Evolutionary conservation across 2,329 filamentous ascomycete species (phyloP).

Genomic region (Pezicula neosporulosa): DNA sequence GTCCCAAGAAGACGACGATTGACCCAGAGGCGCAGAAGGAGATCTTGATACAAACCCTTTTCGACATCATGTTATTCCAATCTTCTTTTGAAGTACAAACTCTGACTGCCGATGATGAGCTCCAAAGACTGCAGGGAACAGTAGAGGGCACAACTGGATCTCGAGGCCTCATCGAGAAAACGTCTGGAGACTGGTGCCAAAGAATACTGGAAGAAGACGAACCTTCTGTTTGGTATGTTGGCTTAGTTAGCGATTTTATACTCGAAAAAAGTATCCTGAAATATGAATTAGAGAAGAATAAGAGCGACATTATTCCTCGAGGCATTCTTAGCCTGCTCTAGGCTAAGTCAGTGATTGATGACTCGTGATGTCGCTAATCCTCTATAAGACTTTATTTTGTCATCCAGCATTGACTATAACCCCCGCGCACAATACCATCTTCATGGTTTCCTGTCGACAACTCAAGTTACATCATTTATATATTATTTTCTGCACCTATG

Average conservation of each 20-base stretch:
- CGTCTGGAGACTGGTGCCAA: constrained; percentile 58
- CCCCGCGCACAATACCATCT: too few species aligned
- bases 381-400: too few species aligned
- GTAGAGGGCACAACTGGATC: constrained; percentile 41
- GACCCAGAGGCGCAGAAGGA: constrained; percentile 31
- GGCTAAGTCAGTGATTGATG: too few species aligned
- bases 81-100: constrained; percentile 37
- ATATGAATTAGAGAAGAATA: too few species aligned
- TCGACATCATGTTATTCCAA: constrained; percentile 52
- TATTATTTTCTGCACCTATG: too few species aligned
- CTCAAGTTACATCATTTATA: too few species aligned
- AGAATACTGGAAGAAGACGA: constrained; percentile 82
- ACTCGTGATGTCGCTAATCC: too few species aligned
- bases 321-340: too few species aligned
- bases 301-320: too few species aligned
- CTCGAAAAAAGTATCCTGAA: too few species aligned
- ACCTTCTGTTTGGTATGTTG: constrained; percentile 76
- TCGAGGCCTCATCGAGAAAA: constrained; percentile 45
- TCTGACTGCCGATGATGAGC: constrained; percentile 30
- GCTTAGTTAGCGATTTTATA: constrained; percentile 25
- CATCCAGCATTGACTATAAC: too few species aligned
- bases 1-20: constrained; percentile 6
- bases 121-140: constrained; percentile 42
- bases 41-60: constrained; percentile 56
- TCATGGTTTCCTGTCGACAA: too few species aligned